Evolutionary conservation across 805 yeast genomes (phyloP).

Genomic region (Yarrowia sp.): DNA sequence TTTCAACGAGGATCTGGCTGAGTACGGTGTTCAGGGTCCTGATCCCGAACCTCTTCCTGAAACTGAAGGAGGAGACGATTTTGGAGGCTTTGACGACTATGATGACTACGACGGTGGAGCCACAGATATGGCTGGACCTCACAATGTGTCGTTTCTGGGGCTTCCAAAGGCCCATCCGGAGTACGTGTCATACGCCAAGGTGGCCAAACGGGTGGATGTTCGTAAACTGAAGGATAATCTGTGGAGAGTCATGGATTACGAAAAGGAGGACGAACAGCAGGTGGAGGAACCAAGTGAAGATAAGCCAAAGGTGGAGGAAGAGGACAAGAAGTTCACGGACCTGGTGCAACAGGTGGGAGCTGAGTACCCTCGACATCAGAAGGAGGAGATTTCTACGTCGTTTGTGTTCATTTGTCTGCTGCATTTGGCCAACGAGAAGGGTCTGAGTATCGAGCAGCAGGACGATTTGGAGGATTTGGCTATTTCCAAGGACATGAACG

Average conservation of each 20-base stretch:
- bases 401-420: constrained; percentile 79
- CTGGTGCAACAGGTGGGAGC: constrained; percentile 51
- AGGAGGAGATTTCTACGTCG: constrained; percentile 74
- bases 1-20: constrained; percentile 6
- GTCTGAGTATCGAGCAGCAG: constrained; percentile 54
- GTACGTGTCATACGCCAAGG: constrained; percentile 57
- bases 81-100: constrained; percentile 36
- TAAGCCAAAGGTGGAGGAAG: constrained; percentile 24
- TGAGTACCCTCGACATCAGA: constrained; percentile 55
- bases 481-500: constrained; percentile 33
- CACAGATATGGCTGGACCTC: constrained; percentile 25
- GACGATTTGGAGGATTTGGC: constrained; percentile 41
- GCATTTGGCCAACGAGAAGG: constrained; percentile 85
- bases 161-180: constrained; percentile 35
- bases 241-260: constrained; percentile 53
- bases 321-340: constrained; percentile 42
- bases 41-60: neutral
- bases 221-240: constrained; percentile 67
- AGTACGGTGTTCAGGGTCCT: constrained; percentile 12
- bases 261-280: constrained; percentile 36
- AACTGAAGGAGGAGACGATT: constrained; percentile 35
- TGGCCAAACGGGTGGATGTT: constrained; percentile 79
- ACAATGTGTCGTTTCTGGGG: constrained; percentile 23
- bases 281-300: constrained; percentile 15
- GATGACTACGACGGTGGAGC: constrained; percentile 35